Base-by-base conservation (phyloP, 1,284 basidiomycete genomes). In the Cutaneotrichosporon cavernicola region DNA sequence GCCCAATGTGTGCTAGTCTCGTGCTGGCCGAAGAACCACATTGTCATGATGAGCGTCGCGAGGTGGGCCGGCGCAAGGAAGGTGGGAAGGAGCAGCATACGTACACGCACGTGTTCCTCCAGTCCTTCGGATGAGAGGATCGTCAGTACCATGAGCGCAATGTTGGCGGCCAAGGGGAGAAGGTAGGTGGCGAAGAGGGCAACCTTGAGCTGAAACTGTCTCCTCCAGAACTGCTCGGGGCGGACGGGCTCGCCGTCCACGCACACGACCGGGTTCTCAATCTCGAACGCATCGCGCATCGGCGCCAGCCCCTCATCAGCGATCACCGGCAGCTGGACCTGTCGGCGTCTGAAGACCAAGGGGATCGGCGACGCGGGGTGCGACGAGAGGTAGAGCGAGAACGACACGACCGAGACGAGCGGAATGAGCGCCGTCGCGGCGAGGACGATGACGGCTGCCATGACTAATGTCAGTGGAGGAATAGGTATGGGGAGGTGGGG, bases 231-330 rank as follows among this genome's bases (percentile, higher is more conserved):
- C 16, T 70, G 80, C 13, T 85, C 85, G 58, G 86, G 87, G 22
- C 90, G 82, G 53, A 94, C 83, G 11, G 90, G 89, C 61, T 86
- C 86, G 1, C 92, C 92, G 72, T 94, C 89, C 14, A 87, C 71
- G 38, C 86, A 73, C 72, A 92, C 89, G 70, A 88, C 86, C 4
- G 88, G 85, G 50, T 81, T 87, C 32, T 87, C 85, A 40, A 93
- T 86, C 69, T 92, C 87, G 76, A 92, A 93, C 4, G 90, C 87
- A 75, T 94, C 92, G 34, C 74, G 80, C 14, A 69, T 68, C 2
- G 62, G 67, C 14, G 65, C 31, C 6, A 79, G 65, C 3, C 59
- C 70, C 49, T 79, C 78, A 38, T 71, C 67, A 2, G 64, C 63
- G 34, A 68, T 62, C 4, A 66, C 66, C 0, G 78, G 77, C 11